Conservation (phyloP, 78 protist genomes). For the Dictyostelium firmibasis region DNA sequence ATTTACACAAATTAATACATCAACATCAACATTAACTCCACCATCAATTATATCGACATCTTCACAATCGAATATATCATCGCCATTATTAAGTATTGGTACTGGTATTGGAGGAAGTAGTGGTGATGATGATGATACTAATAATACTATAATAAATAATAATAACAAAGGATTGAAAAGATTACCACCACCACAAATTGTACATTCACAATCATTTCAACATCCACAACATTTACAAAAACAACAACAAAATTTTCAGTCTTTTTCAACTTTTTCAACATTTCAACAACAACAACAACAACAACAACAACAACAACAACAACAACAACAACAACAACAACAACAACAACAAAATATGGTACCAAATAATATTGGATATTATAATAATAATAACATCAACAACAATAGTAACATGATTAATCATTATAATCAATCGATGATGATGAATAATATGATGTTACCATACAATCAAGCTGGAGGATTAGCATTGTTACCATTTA, state of each 20-base stretch:
- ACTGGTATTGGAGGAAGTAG: neutral
- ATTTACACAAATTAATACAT: neutral
- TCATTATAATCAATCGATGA: neutral
- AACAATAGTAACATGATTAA: neutral
- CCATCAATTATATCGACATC: neutral
- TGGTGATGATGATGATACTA: neutral
- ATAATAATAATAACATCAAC: neutral
- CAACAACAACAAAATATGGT: neutral
- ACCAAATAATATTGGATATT: neutral
- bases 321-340: neutral
- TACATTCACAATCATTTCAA: slow-evolving; percentile 15
- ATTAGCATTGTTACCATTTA: slow-evolving; percentile 36
- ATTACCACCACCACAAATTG: slow-evolving; percentile 19
- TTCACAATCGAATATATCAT: neutral
- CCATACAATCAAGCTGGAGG: slow-evolving; percentile 67
- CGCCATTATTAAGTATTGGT: neutral
- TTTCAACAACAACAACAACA: neutral
- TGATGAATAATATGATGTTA: neutral
- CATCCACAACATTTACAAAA: neutral
- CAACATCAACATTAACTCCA: neutral
- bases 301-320: neutral
- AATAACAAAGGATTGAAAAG: neutral
- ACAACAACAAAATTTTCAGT: slow-evolving; percentile 2
- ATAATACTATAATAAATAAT: neutral
- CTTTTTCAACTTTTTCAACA: neutral